These are phyloP conservation scores for Monosporascus cannonballus DNA, from an alignment of 2,329 filamentous ascomycete genomes.

Conservation along the genomic window DNA sequence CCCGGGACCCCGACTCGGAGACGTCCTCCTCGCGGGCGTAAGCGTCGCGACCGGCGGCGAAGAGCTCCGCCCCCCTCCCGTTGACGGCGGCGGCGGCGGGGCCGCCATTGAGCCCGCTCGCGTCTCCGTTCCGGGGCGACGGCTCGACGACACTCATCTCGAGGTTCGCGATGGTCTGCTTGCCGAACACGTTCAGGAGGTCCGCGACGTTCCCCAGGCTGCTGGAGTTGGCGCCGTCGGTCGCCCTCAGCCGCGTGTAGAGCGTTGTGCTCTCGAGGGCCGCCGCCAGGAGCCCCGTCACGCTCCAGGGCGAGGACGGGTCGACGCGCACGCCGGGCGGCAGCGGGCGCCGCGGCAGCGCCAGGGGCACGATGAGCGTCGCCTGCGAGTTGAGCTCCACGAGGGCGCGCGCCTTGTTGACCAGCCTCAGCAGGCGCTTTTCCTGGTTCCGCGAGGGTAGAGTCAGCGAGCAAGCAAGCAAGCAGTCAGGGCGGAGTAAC, in stretches of 20 bases:
- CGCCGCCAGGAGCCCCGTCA: constrained; percentile 67
- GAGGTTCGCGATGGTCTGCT: constrained; percentile 71
- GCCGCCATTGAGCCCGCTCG: constrained; percentile 10
- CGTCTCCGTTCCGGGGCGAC: constrained; percentile 16
- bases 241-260: constrained; percentile 59
- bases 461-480: constrained; percentile 2
- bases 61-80: constrained; percentile 22
- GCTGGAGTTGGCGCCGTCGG: constrained; percentile 34
- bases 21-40: constrained; percentile 23
- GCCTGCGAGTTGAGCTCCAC: constrained; percentile 63
- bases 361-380: constrained; percentile 72
- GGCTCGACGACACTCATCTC: constrained; percentile 54
- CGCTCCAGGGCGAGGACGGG: constrained; percentile 66
- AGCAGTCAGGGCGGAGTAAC: neutral
- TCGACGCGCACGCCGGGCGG: constrained; percentile 57
- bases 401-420: constrained; percentile 70
- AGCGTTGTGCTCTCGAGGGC: constrained; percentile 75
- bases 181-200: constrained; percentile 68
- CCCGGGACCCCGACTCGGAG: constrained; percentile 19
- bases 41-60: constrained; percentile 20
- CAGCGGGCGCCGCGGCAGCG: constrained; percentile 50
- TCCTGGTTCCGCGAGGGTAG: constrained; percentile 35
- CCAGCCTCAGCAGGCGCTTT: constrained; percentile 57
- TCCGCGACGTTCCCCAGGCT: constrained; percentile 59
- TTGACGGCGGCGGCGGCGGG: constrained; percentile 5